Evolutionary conservation across 2,329 filamentous ascomycete species (phyloP), one percentile per base, ranked within the genome.

Genomic region (Tothia fuscella): DNA sequence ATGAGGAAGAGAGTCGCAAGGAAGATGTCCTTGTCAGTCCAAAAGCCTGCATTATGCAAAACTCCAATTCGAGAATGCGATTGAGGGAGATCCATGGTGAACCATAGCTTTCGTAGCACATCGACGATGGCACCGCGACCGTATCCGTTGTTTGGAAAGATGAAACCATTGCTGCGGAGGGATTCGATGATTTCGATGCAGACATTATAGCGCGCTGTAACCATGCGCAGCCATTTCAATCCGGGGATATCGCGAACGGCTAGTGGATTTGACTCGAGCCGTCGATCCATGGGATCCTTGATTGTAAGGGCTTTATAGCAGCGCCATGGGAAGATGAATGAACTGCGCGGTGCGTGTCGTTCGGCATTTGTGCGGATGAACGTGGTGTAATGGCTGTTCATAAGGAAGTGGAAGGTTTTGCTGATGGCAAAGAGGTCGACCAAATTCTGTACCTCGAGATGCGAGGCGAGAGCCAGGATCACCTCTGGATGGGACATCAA

Each of bases 181-280:
- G 69, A 61, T 12, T 70, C 69, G n/a, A 82, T 55, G 48, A 86
- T 82, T 49, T 82, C 73, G 20, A 68, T 62, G 46, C 74, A 67
- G 26, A 67, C 67, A 29, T 64, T 62, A 48, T 80, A 64, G 9
- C 79, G 69, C 45, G 65, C 71, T 47, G 74, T 56, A 1, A 85
- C 66, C 71, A 89, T 78, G 43, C 72, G 67, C 5, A 85, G 65
- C 71, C 81, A 91, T 33, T 65, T 64, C 36, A 89, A 63, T 6
- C 72, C 70, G 0, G 82, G 82, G 2, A 82, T 68, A 17, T 59
- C 58, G 35, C 68, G 75, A 21, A 66, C 55, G 3, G 55, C 50
- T 49, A 1, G 29, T 14, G 5, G 55, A 46, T 52, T 54, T 52
- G 37, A 43, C 32, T 49, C 45, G 54, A 46, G 45, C 53, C 44